These are phyloP conservation scores for Naematelia aurantialba DNA, from an alignment of 768 basidiomycete genomes.

Conservation along the genomic window DNA sequence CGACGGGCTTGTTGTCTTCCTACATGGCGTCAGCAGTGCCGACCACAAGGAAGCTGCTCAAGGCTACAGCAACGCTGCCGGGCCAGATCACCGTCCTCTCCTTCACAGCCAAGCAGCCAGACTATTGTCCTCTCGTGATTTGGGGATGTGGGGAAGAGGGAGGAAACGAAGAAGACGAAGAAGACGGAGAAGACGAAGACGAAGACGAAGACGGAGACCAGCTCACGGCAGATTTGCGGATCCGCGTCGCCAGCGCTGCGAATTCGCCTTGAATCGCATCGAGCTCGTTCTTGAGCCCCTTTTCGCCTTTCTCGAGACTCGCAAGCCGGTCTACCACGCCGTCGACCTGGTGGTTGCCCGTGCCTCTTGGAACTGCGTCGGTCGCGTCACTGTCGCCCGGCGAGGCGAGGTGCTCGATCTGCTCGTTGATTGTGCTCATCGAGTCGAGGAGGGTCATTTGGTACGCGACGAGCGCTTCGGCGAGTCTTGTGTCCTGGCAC, in stretches of 20 bases:
- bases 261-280: constrained; percentile 23
- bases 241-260: constrained; percentile 12
- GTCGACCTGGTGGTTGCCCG: constrained; percentile 18
- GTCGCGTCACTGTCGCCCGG: background rate
- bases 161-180: too few relatives aligned
- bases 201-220: too few relatives aligned
- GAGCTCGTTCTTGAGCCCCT: constrained; percentile 21
- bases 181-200: too few relatives aligned
- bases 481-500: constrained; percentile 37
- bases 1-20: background rate
- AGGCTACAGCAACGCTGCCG: too few relatives aligned
- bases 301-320: constrained; percentile 13
- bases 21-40: background rate
- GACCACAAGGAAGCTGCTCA: too few relatives aligned
- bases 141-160: too few relatives aligned
- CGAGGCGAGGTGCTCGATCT: constrained; percentile 22
- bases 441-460: constrained; percentile 44
- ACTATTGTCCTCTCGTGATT: too few relatives aligned
- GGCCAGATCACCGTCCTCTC: too few relatives aligned
- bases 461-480: constrained; percentile 48
- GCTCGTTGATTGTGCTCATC: constrained; percentile 34
- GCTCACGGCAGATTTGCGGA: constrained; percentile 23
- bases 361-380: constrained; percentile 14
- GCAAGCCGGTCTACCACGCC: constrained; percentile 24
- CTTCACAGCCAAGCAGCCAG: too few relatives aligned